phyloP scores from a whole-genome alignment of 192 early-diverging fungal species.

The Gryganskiella cystojenkinii region DNA sequence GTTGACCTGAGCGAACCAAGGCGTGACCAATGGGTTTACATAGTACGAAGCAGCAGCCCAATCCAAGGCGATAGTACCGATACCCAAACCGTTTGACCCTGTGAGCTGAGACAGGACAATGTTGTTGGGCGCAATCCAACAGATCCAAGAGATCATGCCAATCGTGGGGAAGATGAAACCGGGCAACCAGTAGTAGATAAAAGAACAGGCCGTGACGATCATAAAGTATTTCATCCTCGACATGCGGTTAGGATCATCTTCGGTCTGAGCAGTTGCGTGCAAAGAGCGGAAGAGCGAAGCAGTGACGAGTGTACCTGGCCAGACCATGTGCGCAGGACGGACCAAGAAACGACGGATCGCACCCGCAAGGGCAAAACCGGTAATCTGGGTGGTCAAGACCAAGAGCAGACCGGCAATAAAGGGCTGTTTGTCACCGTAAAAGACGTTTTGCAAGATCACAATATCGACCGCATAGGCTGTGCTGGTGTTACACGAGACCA shows the following conservation, averaged over 20 bases:
- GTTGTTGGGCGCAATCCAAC: conserved; percentile 57
- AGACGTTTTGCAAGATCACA: conserved; percentile 59
- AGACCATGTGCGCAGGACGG: conserved; percentile 82
- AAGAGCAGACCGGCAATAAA: conserved; percentile 62
- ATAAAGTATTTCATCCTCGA: conserved; percentile 67
- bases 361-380: conserved; percentile 53
- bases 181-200: conserved; percentile 68
- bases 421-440: conserved; percentile 59
- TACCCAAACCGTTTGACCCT: conserved; percentile 55
- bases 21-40: conserved; percentile 52
- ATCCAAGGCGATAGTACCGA: conserved; percentile 51
- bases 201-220: conserved; percentile 56
- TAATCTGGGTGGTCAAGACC: conserved; percentile 62
- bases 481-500: conserved; percentile 56
- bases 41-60: conserved; percentile 35
- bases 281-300: conserved; percentile 79
- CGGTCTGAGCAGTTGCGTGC: conserved; percentile 52
- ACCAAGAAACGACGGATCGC: conserved; percentile 69
- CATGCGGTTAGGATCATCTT: conserved; percentile 2
- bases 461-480: conserved; percentile 66
- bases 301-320: conserved; percentile 78
- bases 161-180: conserved; percentile 55
- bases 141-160: conserved; percentile 52
- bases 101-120: conserved; percentile 47
- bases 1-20: conserved; percentile 36